These are phyloP conservation scores for Cicer cuneatum DNA, from an alignment of 306 rosid genomes.

Conservation along the genomic window DNA sequence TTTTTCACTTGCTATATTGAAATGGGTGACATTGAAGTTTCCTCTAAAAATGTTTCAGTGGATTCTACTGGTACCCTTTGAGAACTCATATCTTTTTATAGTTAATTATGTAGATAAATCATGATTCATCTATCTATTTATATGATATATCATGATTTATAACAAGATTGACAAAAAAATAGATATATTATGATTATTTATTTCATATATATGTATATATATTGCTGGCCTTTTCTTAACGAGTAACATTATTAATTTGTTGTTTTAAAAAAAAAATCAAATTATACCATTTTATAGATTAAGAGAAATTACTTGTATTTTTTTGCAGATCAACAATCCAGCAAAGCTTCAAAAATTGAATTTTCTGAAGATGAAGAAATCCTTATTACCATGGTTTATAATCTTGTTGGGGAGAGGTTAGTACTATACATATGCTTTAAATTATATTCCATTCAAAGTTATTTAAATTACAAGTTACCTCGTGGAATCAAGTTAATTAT, in stretches of 20 bases:
- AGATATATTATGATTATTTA: background rate
- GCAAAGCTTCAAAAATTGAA: constrained; percentile 60
- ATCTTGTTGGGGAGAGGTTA: constrained; percentile 88
- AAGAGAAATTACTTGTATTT: background rate
- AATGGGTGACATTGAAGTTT: constrained; percentile 67
- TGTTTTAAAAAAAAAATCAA: background rate
- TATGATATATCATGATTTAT: no score
- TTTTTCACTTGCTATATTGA: constrained; percentile 39
- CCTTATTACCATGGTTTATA: constrained; percentile 79
- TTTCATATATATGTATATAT: background rate
- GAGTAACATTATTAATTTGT: background rate
- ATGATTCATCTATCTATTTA: background rate
- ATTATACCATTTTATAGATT: background rate
- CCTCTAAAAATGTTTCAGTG: constrained; percentile 53
- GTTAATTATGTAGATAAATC: background rate
- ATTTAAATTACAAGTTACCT: no score
- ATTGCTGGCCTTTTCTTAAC: background rate
- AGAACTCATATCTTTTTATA: constrained; percentile 3
- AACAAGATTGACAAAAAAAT: no score
- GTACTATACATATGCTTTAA: background rate
- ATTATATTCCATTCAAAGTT: background rate
- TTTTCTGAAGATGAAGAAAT: constrained; percentile 89
- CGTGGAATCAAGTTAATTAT: no score
- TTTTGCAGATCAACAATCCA: constrained; percentile 50
- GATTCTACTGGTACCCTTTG: constrained; percentile 67